Evolutionary conservation across 2,329 filamentous ascomycete genomes (phyloP), one percentile per base, ranked within the genome.

Genomic region (Botrytis porri): DNA sequence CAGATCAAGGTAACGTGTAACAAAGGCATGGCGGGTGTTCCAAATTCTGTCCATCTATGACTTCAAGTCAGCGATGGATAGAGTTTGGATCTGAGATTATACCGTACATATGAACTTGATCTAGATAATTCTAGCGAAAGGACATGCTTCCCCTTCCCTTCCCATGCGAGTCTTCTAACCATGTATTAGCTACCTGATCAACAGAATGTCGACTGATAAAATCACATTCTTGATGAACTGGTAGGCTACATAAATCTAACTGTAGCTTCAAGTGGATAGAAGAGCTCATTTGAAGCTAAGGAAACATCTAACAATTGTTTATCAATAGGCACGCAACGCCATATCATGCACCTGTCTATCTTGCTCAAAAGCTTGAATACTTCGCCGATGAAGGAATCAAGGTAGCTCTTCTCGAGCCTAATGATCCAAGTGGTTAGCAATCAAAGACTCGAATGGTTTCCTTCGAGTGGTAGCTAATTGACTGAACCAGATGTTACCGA

Each of bases 101-200:
- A 92, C 90, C 90, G 90, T 87, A 71, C 59, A 62, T 54, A 54
- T 84, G 87, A 93, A 93, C 91, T 93, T 93, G 91, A 93, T 92
- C 90, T 92, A 90, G 89, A 90, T 91, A 92, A 93, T 92, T 87
- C 90, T 90, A 92, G 91, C 91, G 92, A 90, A 93, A 93, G 91
- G 89, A 93, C 88, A 90, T 93, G 91, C 91, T 91, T 91, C 88
- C 78, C 80, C 78, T 74, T 75, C 77, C 74, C 74, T 73, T 75
- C 73, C 74, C 72, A 63, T 73, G 71, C 72, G 77, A 73, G 76
- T 78, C 78, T 81, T 84, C 86, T 89, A 82, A 89, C 84, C 80
- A 77, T 54, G 32, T 39, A 16, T 41, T 63, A 71, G 60, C n/a
- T 64, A 65, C 43, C 41, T 32, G 22, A 35, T 51, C 41, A 71